A percentile compares a stretch with the other conserved stretches of the same genome.
These are phyloP conservation scores for Peronospora belbahrii DNA, from an alignment of 352 stramenopile genomes.

Conservation along the genomic window DNA sequence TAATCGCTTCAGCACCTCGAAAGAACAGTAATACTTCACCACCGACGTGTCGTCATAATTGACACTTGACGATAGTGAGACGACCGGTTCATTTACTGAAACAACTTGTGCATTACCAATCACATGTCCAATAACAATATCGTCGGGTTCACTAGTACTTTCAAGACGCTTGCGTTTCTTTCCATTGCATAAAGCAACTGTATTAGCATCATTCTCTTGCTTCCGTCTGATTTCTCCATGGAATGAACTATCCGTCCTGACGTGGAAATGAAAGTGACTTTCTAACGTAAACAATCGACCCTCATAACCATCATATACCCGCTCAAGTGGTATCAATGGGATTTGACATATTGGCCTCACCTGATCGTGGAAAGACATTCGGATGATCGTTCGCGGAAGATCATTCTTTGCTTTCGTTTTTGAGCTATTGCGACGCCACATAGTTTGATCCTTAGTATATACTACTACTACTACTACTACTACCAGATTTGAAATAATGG, in stretches of 20 bases:
- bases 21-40: slow-evolving; percentile 39
- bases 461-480: too few relatives aligned
- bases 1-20: slow-evolving; percentile 33
- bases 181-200: neutral
- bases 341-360: too few relatives aligned
- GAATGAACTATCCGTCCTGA: slow-evolving; percentile 30
- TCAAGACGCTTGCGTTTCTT: slow-evolving; percentile 26
- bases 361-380: too few relatives aligned
- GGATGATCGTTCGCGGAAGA: too few relatives aligned
- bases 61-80: slow-evolving; percentile 5
- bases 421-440: too few relatives aligned
- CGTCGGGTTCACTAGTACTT: slow-evolving; percentile 19
- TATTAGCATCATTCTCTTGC: slow-evolving; percentile 2
- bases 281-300: slow-evolving; percentile 31
- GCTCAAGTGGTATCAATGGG: slow-evolving; percentile 17
- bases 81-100: slow-evolving; percentile 17
- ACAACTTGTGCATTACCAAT: slow-evolving; percentile 21
- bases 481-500: too few relatives aligned
- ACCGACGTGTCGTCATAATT: neutral
- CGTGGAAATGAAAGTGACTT: slow-evolving; percentile 33
- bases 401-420: too few relatives aligned
- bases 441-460: too few relatives aligned
- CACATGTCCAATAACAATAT: slow-evolving; percentile 29
- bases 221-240: slow-evolving; percentile 33
- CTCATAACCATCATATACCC: slow-evolving; percentile 42